A percentile compares a stretch with the other conserved stretches of the same genome.
These are phyloP conservation scores for Eucalyptus marginata DNA, from an alignment of 345 rosid species.

Conservation along the genomic window DNA sequence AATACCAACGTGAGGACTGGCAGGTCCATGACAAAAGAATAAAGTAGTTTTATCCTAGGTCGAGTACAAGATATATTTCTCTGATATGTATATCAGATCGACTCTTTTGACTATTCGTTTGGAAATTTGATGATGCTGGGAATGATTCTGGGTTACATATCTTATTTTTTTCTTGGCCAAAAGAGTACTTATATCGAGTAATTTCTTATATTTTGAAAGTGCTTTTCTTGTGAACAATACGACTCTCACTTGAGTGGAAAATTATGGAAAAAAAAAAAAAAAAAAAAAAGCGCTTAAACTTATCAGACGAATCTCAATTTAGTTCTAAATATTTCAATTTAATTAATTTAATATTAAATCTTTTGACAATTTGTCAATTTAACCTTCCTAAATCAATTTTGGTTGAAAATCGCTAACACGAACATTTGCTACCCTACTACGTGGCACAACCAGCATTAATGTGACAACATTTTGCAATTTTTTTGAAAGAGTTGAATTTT, in stretches of 20 bases:
- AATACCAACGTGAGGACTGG: background rate
- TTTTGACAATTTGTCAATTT: background rate
- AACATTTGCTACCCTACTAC: fast-evolving
- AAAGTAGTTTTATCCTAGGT: background rate
- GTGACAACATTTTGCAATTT: no score
- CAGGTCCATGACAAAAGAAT: background rate
- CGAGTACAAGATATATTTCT: background rate
- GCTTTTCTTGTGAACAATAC: background rate
- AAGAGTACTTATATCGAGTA: background rate
- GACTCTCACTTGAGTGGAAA: background rate
- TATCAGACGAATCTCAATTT: background rate
- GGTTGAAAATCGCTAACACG: background rate
- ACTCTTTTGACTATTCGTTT: no score
- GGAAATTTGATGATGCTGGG: no score
- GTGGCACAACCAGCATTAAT: fast-evolving
- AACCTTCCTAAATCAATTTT: background rate
- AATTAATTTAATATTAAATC: fast-evolving
- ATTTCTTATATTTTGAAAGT: background rate
- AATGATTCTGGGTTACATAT: no score
- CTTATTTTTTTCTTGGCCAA: background rate
- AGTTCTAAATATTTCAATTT: background rate
- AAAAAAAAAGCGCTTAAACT: fast-evolving
- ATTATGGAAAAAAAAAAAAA: background rate
- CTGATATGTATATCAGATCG: background rate
- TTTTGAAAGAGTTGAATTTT: background rate